Evolutionary conservation across 805 yeast genomes (phyloP).

Genomic region (Yamadazyma sp.): DNA sequence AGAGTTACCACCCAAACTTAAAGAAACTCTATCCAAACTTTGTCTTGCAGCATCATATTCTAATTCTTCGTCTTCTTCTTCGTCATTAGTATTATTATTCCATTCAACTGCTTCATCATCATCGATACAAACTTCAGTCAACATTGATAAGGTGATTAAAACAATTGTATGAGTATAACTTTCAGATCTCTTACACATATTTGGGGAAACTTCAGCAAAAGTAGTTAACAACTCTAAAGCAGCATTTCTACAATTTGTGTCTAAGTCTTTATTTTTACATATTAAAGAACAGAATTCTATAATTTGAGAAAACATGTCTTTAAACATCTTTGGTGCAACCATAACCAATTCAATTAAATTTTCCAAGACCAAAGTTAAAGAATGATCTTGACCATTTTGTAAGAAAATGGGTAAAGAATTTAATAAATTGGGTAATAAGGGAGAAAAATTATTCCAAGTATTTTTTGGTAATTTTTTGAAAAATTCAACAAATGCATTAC

Average conservation of each 20-base stretch:
- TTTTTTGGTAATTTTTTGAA: conserved; percentile 79
- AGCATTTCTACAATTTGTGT: conserved; percentile 73
- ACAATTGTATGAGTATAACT: conserved; percentile 72
- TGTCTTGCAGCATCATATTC: conserved; percentile 92
- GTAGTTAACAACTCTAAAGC: conserved; percentile 88
- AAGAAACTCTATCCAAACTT: conserved; percentile 86
- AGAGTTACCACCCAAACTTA: conserved; percentile 77
- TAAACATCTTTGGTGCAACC: conserved; percentile 91
- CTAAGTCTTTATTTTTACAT: conserved; percentile 76
- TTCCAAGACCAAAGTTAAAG: conserved; percentile 85
- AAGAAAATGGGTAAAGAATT: conserved; percentile 85
- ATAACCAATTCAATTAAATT: conserved; percentile 86
- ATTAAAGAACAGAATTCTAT: conserved; percentile 83
- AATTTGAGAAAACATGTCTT: conserved; percentile 85
- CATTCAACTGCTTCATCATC: conserved; percentile 85
- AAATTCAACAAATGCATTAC: conserved; percentile 87
- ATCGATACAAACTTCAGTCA: conserved; percentile 88
- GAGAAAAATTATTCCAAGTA: conserved; percentile 73
- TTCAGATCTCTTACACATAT: conserved; percentile 84
- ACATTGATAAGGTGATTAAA: conserved; percentile 69
- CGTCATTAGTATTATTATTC: conserved; percentile 80
- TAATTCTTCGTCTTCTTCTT: conserved; percentile 75
- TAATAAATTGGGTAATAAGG: conserved; percentile 76
- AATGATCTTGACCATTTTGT: conserved; percentile 72
- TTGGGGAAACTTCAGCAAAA: conserved; percentile 89